A percentile compares a stretch with the other conserved stretches of the same genome.
Evolutionary conservation across 371 early-diverging fungal genomes (phyloP).

Genomic region (Mucor mucedo): DNA sequence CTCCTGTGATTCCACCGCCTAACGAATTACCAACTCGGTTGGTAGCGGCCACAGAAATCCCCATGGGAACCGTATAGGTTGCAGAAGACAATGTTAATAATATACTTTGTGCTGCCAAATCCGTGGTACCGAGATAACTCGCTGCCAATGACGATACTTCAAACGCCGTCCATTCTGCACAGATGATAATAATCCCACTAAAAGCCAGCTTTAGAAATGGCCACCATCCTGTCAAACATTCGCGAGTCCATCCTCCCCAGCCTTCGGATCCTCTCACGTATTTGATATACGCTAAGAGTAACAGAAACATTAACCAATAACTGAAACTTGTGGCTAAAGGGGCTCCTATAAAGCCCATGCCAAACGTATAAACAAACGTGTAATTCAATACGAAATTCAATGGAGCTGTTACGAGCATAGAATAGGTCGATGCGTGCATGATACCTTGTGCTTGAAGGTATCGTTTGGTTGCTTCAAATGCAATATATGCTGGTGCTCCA

Average conservation of each 20-base stretch:
- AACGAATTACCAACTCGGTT: conserved; percentile 85
- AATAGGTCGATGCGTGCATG: conserved; percentile 80
- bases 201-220: conserved; percentile 75
- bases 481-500: conserved; percentile 77
- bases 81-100: conserved; percentile 74
- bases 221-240: conserved; percentile 66
- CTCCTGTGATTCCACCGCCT: conserved; percentile 48
- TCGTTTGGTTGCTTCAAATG: conserved; percentile 80
- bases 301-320: conserved; percentile 70
- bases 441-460: conserved; percentile 87
- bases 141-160: conserved; percentile 59
- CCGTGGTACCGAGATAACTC: conserved; percentile 73
- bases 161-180: conserved; percentile 77
- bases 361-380: conserved; percentile 70
- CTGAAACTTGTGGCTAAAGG: conserved; percentile 81
- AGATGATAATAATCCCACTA: conserved; percentile 74
- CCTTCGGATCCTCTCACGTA: conserved; percentile 70
- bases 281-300: conserved; percentile 67
- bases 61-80: conserved; percentile 75
- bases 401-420: conserved; percentile 73
- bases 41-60: conserved; percentile 74
- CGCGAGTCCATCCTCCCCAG: conserved; percentile 89
- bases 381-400: conserved; percentile 80
- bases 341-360: conserved; percentile 84
- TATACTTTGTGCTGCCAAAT: conserved; percentile 88